Base-by-base conservation (phyloP, 2,329 filamentous ascomycete genomes). In the Curvularia spicifera region DNA sequence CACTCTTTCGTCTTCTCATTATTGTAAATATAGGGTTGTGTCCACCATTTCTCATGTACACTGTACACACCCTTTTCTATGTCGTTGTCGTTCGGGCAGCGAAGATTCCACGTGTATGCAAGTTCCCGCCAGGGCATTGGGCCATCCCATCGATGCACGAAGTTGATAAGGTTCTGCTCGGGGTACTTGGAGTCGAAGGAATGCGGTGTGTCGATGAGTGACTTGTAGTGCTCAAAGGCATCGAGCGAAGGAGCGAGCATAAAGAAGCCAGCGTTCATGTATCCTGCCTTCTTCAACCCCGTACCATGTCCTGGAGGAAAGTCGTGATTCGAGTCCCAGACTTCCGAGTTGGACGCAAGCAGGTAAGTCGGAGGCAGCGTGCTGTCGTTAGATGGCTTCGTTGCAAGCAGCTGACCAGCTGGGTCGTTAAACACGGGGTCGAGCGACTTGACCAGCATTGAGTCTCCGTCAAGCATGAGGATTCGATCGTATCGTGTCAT, bases 1-100 rank as follows among this genome's bases (percentile, higher is more conserved):
- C 70, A 76, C n/a, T 72, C 65, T 51, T 66, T 68, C 18, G 76
- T 64, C 43, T 72, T 72, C 20, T 70, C 35, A 37, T 73, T 66
- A 1, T 59, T 50, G 24, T 63, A 61, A 8, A 67, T 60, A 26
- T 64, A 71, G 1, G 71, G 74, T 39, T 68, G 60, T 8, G 53
- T 58, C 77, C 77, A 79, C 72, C 74, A 79, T 64, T 79, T 79
- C 59, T 75, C 76, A 44, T 79, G 78, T 47, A 78, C 61, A 51
- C 69, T 75, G 35, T 66, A 66, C 9, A 78, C 64, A 0, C 78
- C 77, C 29, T 73, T 69, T 10, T 73, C 64, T 29, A 78, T 57
- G 52, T 79, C 77, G 26, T 68, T 67, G 48, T 75, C 68, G 13
- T 65, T 78, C 0, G 73, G 71, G 43, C 71, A 75, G 45, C 76